Evolutionary conservation across 306 rosid species (phyloP).

Genomic region (Lupinus albus): DNA sequence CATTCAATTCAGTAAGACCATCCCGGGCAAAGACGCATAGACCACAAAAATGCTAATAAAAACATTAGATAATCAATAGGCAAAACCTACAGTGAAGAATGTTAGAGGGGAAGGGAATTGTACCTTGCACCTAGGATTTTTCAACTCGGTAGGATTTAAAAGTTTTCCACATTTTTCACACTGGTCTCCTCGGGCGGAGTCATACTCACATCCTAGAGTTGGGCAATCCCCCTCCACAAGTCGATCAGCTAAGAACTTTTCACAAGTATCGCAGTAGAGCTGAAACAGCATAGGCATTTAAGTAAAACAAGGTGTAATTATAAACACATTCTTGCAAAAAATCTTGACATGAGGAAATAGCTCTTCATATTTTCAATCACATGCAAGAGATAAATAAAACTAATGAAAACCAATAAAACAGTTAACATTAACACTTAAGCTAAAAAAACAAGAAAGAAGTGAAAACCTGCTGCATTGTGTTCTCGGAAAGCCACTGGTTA

Average conservation of each 20-base stretch:
- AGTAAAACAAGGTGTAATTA: constrained; percentile 16
- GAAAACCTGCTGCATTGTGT: constrained; percentile 84
- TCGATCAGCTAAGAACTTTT: constrained; percentile 86
- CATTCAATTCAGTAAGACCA: background rate
- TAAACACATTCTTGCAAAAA: constrained; percentile 11
- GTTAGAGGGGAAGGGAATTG: background rate
- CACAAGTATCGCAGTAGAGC: constrained; percentile 85
- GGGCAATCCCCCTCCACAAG: constrained; percentile 95
- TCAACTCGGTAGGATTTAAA: constrained; percentile 82
- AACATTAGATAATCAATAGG: constrained; percentile 19
- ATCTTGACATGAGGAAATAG: constrained; percentile 17
- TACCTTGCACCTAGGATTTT: constrained; percentile 93
- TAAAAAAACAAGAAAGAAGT: constrained; percentile 26
- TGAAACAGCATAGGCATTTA: constrained; percentile 48
- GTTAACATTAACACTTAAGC: constrained; percentile 18
- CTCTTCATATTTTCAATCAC: constrained; percentile 27
- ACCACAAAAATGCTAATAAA: constrained; percentile 9
- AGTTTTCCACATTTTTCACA: constrained; percentile 97
- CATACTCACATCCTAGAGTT: constrained; percentile 73
- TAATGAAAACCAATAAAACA: constrained; percentile 9
- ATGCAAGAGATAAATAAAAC: background rate
- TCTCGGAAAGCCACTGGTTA: constrained; percentile 82
- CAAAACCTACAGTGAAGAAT: constrained; percentile 9
- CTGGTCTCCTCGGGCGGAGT: constrained; percentile 94
- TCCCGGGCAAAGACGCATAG: background rate